These are phyloP conservation scores for Podospora bellae-mahoneyi DNA, from an alignment of 495 filamentous ascomycete species.

Conservation along the genomic window DNA sequence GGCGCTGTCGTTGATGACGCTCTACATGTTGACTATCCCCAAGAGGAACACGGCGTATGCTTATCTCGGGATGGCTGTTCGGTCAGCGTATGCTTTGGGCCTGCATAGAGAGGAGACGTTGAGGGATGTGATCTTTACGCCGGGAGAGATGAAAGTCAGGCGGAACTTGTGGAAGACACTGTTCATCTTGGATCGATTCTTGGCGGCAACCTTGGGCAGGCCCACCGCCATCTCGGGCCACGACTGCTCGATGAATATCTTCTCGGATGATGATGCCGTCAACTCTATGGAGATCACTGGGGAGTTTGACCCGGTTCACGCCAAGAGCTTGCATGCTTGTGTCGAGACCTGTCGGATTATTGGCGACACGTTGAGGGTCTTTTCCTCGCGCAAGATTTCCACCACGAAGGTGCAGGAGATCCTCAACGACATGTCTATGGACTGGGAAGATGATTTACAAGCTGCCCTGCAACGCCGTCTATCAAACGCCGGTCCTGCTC, in stretches of 20 bases:
- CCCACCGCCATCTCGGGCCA: slow-evolving; percentile 60
- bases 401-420: slow-evolving; percentile 63
- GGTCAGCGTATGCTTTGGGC: slow-evolving; percentile 57
- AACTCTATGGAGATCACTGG: slow-evolving; percentile 39
- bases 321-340: slow-evolving; percentile 48
- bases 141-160: slow-evolving; percentile 44
- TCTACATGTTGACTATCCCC: slow-evolving; percentile 57
- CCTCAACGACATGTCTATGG: slow-evolving; percentile 51
- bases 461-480: slow-evolving; percentile 46
- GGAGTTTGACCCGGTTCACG: slow-evolving; percentile 26
- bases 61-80: slow-evolving; percentile 61
- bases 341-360: slow-evolving; percentile 61
- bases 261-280: slow-evolving; percentile 40
- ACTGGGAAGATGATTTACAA: slow-evolving; percentile 48
- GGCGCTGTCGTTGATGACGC: slow-evolving; percentile 56
- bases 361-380: slow-evolving; percentile 64
- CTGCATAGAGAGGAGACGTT: slow-evolving; percentile 61
- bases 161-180: slow-evolving; percentile 59
- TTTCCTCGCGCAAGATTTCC: slow-evolving; percentile 66
- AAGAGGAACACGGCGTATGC: slow-evolving; percentile 59
- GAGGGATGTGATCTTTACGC: slow-evolving; percentile 43
- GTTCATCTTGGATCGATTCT: slow-evolving; percentile 60
- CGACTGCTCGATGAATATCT: slow-evolving; percentile 49
- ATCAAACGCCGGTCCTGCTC: slow-evolving; percentile 42
- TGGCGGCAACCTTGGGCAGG: slow-evolving; percentile 56